Conservation (phyloP, 495 filamentous ascomycete genomes). For the Penicillium macrosclerotiorum region DNA sequence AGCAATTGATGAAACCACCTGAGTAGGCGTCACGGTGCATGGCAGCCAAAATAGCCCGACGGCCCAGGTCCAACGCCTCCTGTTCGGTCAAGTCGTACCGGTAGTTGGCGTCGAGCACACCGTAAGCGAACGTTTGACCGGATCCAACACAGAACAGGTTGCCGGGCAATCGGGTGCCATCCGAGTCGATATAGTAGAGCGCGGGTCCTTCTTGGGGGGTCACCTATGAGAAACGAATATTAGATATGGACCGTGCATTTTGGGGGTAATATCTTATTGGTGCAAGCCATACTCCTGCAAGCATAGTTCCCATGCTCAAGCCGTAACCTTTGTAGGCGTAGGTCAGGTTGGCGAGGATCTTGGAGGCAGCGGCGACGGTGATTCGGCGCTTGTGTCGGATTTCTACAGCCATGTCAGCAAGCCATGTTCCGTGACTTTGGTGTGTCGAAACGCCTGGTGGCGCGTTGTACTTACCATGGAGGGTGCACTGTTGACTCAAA, state of each 20-base stretch:
- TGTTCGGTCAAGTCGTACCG: conserved; percentile 79
- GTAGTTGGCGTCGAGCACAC: conserved; percentile 95
- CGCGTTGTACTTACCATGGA: conserved; percentile 61
- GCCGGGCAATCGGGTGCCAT: conserved; percentile 87
- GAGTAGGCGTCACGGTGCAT: conserved; percentile 98
- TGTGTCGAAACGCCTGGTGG: not conserved
- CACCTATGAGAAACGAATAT: conserved; percentile 26
- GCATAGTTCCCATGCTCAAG: conserved; percentile 98
- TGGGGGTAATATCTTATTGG: not conserved
- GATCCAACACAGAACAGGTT: conserved; percentile 98
- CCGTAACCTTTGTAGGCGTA: conserved; percentile 99
- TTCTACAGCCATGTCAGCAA: conserved; percentile 41
- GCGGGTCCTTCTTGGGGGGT: conserved; percentile 95
- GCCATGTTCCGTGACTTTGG: not conserved
- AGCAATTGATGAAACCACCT: conserved; percentile 96
- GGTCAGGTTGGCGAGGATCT: conserved; percentile 97
- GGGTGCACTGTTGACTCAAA: conserved; percentile 96
- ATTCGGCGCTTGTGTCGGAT: conserved; percentile 99
- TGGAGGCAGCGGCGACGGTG: conserved; percentile 92
- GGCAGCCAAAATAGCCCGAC: conserved; percentile 90
- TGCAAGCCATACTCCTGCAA: conserved; percentile 70
- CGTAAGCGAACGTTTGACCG: conserved; percentile 98
- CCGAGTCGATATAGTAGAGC: conserved; percentile 98
- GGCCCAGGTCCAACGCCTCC: conserved; percentile 86
- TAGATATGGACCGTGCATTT: not conserved